Base-by-base conservation (phyloP, 306 rosid species). In the Vicia sativa region DNA sequence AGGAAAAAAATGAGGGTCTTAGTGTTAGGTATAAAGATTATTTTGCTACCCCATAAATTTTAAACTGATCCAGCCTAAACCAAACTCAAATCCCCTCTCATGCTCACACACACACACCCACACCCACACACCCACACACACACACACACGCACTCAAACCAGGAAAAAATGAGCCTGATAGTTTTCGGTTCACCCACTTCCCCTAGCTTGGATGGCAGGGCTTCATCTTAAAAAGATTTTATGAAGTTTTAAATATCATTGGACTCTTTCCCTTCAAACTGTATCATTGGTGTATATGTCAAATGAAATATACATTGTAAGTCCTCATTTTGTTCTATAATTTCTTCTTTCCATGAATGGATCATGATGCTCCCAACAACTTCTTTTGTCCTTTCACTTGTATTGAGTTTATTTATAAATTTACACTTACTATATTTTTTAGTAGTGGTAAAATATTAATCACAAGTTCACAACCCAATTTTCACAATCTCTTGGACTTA, bases 221-320 rank as follows among this genome's bases (percentile, higher is more conserved):
- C 46, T 77, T 61, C 23, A 18, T 25, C 38, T 52, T 50, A 38
- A 42, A 37, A 28, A 54, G 45, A 15, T 38, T 63, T 77, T 10
- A 13, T 9, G 55, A 45, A 57, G 39, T 25, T 75, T 34, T 16
- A 35, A 37, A 46, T 26, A 15, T 35, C 57, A 56, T 66, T 44
- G 57, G 3, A 34, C 29, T 54, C 56, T 34, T 46, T 56, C 23
- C 16, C 9, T 45, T 15, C 34, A 12, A 6, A 19, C 46, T 3
- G 3, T 43, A n/a, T 34, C 42, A 29, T 23, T 70, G 42, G 35
- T 31, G 7, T 69, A 11, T 37, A 35, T 56, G 19, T 34, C 48
- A 43, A 50, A 43, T 54, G 43, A 8, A 38, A 38, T 38, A 38
- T 10, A n/a, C n/a, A n/a, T n/a, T n/a, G 12, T 38, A 9, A 38